Base-by-base conservation (phyloP, 768 basidiomycete genomes). In the Lyophyllum atratum region DNA sequence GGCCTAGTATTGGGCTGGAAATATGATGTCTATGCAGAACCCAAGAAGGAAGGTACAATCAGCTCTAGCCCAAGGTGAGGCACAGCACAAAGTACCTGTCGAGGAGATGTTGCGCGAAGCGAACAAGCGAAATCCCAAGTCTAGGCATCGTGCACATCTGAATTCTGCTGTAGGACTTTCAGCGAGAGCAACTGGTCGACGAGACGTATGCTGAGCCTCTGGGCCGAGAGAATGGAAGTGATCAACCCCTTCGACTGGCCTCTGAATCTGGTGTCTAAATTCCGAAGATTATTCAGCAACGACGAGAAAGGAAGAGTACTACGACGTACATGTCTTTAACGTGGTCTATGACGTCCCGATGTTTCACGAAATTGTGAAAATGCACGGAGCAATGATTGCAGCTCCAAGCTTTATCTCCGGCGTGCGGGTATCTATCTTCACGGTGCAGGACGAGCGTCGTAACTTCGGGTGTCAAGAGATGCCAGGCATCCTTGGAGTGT, bases 301-400 rank as follows among this genome's bases (percentile, higher is more conserved):
- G 29, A n/a, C n/a, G 29, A 31, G 29, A 11, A 31, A 6, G 6
- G 29, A 5, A 31, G 6, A 11, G 29, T 6, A 11, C 11, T 6
- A 31, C 6, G 11, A 31, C 29, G 5, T 37, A 37, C 14, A 37
- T 15, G 14, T 15, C 34, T 14, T 9, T 15, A 15, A 37, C 14
- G 14, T 37, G 34, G 9, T 37, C 15, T 3, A 37, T 15, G 34
- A 14, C 34, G 4, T 37, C 34, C 14, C 14, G 7, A 14, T 14
- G 34, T 15, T 6, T 10, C 7, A 37, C 34, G 15, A 26, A 26
- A 8, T 25, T 19, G 4, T 5, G 14, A n/a, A 63, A 69, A 46
- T 67, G 64, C 2, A 54, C 29, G 10, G 64, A 42, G 46, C 68
- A 69, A 47, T 58, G 60, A 33, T 66, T 65, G 48, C 68, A 69